phyloP scores from a whole-genome alignment of 768 basidiomycete genomes.

The Lactarius akahatsu region DNA sequence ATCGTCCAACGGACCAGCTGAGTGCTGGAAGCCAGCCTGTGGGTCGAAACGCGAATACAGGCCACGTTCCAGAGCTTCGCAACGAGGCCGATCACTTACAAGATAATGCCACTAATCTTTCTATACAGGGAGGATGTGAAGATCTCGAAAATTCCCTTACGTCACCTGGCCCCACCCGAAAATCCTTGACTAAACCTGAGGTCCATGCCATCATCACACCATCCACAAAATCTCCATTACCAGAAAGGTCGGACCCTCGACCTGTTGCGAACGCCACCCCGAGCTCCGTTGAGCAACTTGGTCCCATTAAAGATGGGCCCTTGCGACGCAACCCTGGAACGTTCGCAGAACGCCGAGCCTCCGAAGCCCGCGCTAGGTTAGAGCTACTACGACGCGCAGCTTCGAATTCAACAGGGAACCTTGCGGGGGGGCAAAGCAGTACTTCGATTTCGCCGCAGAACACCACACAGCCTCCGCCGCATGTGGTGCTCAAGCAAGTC shows the following conservation, averaged over 20 bases:
- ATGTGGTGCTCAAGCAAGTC: constrained; percentile 16
- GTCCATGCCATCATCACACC: background rate
- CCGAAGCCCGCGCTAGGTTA: constrained; percentile 21
- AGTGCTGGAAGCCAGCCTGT: background rate
- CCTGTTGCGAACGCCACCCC: background rate
- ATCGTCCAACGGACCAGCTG: background rate
- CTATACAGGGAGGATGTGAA: background rate
- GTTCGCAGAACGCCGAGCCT: constrained; percentile 20
- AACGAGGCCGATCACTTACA: background rate
- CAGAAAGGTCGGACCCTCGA: background rate
- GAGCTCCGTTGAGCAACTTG: background rate
- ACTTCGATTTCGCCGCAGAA: constrained; percentile 1
- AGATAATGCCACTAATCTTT: background rate
- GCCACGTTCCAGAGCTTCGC: background rate
- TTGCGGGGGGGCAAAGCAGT: background rate
- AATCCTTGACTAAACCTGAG: background rate
- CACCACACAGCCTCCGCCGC: constrained; percentile 10
- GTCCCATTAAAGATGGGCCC: background rate
- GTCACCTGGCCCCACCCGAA: background rate
- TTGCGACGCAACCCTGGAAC: background rate
- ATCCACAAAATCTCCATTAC: background rate
- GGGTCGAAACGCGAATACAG: background rate
- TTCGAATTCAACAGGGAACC: background rate
- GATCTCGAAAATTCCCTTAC: background rate
- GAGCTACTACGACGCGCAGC: constrained; percentile 19